Evolutionary conservation across 2,329 filamentous ascomycete genomes (phyloP), one percentile per base, ranked within the genome.

Genomic region (Dactylonectria estremocensis): DNA sequence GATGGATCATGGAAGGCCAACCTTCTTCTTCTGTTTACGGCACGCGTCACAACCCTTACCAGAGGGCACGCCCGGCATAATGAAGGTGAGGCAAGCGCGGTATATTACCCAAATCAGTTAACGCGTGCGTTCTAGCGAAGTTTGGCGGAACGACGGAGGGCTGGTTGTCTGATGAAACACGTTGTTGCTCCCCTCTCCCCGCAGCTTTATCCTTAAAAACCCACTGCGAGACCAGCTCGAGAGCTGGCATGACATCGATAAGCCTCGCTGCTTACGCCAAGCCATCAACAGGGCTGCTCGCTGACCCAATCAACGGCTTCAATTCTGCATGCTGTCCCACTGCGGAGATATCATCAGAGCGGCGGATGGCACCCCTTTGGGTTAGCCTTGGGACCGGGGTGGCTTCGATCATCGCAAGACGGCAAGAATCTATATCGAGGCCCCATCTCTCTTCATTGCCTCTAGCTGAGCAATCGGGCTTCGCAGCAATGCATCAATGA

Each of bases 1-100:
- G 13, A 40, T 52, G 49, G 18, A 14, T 6, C 40, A 24, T 22
- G 24, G 55, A 11, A 13, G 22, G 62, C 74, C 14, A 75, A 85
- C 86, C 82, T 87, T 87, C 76, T 88, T 87, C 81, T 87, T 87
- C 69, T 86, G 83, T 69, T 81, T 84, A 37, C 85, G 82, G 70
- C 85, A 88, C 14, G 80, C 84, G 63, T 87, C 83, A 69, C 86
- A 88, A 37, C 83, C 86, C 64, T 83, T 82, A 57, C 84, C 82
- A 9, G 83, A 83, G 22, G 86, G 86, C 18, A 88, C 86, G 24
- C 86, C 86, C 0, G 85, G 84, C 86, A 88, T 87, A 2, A 43
- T 66, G n/a, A 53, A 31, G 72, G 67, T 73, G 75, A 70, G 35
- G 16, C 58, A 31, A 73, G 67, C 74, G 75, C 71, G 40, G 16